A percentile compares a stretch with the other conserved stretches of the same genome.
Conservation (phyloP, 805 yeast genomes). For the Danielozyma ontarioensis region DNA sequence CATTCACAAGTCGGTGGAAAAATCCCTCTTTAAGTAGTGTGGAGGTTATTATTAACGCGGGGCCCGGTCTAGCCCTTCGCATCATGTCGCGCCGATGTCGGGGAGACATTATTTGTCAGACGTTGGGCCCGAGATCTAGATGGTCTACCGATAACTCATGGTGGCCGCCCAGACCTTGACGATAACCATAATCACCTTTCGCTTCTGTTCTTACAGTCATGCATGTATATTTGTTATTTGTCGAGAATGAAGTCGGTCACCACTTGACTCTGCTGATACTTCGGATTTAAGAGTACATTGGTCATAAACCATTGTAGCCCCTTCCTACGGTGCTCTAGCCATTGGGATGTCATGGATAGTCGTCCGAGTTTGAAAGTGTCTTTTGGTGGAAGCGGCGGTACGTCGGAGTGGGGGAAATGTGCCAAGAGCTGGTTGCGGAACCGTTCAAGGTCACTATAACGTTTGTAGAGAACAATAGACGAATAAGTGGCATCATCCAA, state of each 20-base stretch:
- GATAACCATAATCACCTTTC: too few species aligned
- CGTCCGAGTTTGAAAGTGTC: constrained; percentile 36
- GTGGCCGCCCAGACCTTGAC: too few species aligned
- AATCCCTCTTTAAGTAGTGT: too few species aligned
- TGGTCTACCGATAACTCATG: too few species aligned
- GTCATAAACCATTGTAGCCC: constrained; percentile 59
- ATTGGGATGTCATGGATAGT: constrained; percentile 33
- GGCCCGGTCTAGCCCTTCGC: not conserved
- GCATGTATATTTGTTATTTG: too few species aligned
- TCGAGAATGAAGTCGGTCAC: constrained; percentile 36
- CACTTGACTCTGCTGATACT: constrained; percentile 29
- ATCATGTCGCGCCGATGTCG: too few species aligned
- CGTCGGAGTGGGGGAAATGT: constrained; percentile 33
- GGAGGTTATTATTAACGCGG: too few species aligned
- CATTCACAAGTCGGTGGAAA: too few species aligned
- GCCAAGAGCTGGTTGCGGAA: constrained; percentile 37
- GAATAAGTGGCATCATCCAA: constrained; percentile 33
- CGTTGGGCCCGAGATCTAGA: too few species aligned
- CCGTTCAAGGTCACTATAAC: constrained; percentile 61
- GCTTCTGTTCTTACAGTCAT: too few species aligned
- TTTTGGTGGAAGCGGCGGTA: constrained; percentile 52
- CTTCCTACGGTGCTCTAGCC: constrained; percentile 51
- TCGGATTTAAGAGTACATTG: constrained; percentile 48
- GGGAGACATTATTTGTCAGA: too few species aligned
- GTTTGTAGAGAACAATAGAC: constrained; percentile 44